These are phyloP conservation scores for Solanum pinnatisectum DNA, from an alignment of 257 asterid genomes.

Conservation along the genomic window DNA sequence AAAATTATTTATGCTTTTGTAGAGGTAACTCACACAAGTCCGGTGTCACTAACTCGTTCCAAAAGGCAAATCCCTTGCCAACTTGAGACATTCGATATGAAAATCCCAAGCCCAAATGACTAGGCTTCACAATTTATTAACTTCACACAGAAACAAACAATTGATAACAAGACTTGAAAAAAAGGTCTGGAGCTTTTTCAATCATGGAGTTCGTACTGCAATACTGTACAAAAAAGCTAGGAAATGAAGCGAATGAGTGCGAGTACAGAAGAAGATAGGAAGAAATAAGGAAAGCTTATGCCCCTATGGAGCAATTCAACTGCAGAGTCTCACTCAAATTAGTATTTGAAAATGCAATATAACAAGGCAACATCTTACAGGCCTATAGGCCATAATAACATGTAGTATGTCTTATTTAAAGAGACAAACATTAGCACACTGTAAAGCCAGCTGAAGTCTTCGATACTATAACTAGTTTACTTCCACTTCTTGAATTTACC, in stretches of 20 bases:
- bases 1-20: too few species aligned
- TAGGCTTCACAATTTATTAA: neutral
- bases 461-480: slow-evolving; percentile 16
- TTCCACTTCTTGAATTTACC: slow-evolving; percentile 90
- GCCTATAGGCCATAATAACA: neutral
- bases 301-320: neutral
- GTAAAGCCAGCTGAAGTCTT: neutral
- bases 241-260: neutral
- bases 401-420: neutral
- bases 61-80: too few species aligned
- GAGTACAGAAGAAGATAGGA: neutral
- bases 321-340: neutral
- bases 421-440: neutral
- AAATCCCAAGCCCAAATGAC: too few species aligned
- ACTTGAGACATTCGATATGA: too few species aligned
- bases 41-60: too few species aligned
- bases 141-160: neutral
- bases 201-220: neutral
- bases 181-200: neutral
- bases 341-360: neutral
- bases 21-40: too few species aligned
- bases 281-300: neutral
- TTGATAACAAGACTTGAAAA: neutral
- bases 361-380: neutral
- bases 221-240: neutral